Evolutionary conservation across 306 rosid species (phyloP).

Genomic region (Coriaria nepalensis): DNA sequence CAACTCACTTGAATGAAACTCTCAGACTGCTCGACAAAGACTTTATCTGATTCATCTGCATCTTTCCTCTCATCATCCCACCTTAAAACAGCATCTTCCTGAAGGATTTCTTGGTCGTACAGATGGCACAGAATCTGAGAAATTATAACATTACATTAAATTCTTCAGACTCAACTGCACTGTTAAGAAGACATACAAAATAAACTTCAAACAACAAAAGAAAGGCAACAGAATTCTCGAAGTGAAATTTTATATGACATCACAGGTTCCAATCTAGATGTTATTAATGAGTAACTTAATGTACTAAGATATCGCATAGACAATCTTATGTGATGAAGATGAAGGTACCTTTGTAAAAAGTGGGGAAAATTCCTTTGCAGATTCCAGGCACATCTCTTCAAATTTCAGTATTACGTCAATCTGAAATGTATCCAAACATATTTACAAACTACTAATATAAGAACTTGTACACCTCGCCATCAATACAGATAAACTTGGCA

Average conservation of each 20-base stretch:
- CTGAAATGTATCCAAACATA: slow-evolving; percentile 24
- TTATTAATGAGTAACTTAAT: no score
- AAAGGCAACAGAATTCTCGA: no score
- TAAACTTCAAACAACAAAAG: not conserved
- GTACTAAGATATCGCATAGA: not conserved
- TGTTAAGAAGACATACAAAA: not conserved
- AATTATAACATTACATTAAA: slow-evolving; percentile 3
- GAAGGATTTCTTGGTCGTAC: slow-evolving; percentile 58
- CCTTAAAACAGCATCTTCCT: slow-evolving; percentile 78
- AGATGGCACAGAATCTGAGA: slow-evolving; percentile 51
- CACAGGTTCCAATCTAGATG: no score
- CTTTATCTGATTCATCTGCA: slow-evolving; percentile 70
- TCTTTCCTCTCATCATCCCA: slow-evolving; percentile 85
- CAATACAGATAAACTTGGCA: no score
- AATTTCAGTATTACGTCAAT: slow-evolving; percentile 82
- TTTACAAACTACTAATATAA: not conserved
- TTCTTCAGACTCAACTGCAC: not conserved
- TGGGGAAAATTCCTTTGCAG: slow-evolving; percentile 58
- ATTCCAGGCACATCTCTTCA: slow-evolving; percentile 90
- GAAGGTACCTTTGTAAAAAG: slow-evolving; percentile 57
- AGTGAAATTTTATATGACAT: no score
- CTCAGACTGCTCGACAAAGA: slow-evolving; percentile 65
- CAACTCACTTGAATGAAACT: slow-evolving; percentile 55
- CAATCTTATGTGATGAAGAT: not conserved
- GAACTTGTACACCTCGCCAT: no score